Evolutionary conservation across 2,329 filamentous ascomycete genomes (phyloP), one percentile per base, ranked within the genome.

Genomic region (Colletotrichum navitas): DNA sequence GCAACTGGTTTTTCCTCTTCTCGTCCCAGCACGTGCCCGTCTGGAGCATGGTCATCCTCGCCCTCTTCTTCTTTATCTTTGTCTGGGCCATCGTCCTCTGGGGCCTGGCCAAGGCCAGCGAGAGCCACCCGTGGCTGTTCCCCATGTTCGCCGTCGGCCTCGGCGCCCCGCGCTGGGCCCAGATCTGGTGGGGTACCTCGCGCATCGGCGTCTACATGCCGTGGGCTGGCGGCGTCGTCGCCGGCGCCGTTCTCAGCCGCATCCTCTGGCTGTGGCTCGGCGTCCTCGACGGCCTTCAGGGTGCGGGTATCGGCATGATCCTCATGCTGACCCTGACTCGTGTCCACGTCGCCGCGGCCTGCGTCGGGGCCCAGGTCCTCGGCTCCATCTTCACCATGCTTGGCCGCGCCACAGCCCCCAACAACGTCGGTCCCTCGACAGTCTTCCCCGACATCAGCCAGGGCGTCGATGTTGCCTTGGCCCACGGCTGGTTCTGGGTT

Each of bases 251-350:
- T 0, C 80, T 89, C 7, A 88, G 87, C 1, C 84, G 70, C 2
- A 65, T 72, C 16, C 61, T 72, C 49, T 92, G 90, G 90, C 83
- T 92, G 21, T 92, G 90, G 90, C 85, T 92, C 0, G 90, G 90
- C 51, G 84, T 91, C 5, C 82, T 92, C 14, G 90, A 92, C 75
- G 85, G 88, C 7, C 80, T 92, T 6, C 90, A 92, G 77, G 89
- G 90, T 41, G 86, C 92, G 1, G 90, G 90, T 2, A 88, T 92
- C 66, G 90, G 90, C 65, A 92, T 92, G 89, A 88, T 92, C 58
- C 82, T 92, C 6, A 80, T 92, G 55, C 89, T 91, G 77, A 92
- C 90, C 0, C 79, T 91, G 73, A 92, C 90, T 1, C 82, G 90
- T 24, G 85, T 91, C 77, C 90, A 92, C 76, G 89, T 92, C 68